Conservation (phyloP, 148 eudicot genomes). For the Diospyros kaki region DNA sequence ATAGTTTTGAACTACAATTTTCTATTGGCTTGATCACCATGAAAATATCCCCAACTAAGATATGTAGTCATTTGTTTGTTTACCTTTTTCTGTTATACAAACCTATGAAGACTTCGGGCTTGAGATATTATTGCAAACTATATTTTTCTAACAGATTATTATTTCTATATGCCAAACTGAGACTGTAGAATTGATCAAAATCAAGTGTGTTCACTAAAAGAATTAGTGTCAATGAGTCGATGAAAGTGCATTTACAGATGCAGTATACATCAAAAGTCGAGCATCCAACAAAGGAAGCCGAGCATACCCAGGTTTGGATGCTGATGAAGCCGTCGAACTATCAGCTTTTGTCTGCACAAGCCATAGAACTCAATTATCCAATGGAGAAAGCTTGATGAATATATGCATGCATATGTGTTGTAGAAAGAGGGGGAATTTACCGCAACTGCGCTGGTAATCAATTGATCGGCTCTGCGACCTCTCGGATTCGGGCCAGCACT, state of each 20-base stretch:
- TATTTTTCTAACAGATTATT: too few relatives aligned
- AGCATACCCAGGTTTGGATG: slow-evolving; percentile 57
- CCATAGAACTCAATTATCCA: slow-evolving; percentile 2
- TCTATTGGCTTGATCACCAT: neutral
- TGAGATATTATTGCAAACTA: too few relatives aligned
- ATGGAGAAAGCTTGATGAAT: neutral
- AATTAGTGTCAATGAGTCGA: too few relatives aligned
- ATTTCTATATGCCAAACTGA: too few relatives aligned
- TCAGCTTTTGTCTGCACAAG: slow-evolving; percentile 44
- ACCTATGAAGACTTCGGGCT: neutral
- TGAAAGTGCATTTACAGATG: too few relatives aligned
- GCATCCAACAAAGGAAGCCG: slow-evolving; percentile 4
- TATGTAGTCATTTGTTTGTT: neutral
- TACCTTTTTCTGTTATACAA: neutral
- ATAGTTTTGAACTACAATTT: neutral
- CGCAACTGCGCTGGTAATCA: slow-evolving; percentile 58
- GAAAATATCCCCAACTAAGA: neutral
- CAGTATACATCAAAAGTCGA: neutral
- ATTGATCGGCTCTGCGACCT: slow-evolving; percentile 26
- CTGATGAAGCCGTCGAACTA: slow-evolving; percentile 30
- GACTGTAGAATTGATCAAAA: too few relatives aligned
- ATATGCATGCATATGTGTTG: neutral
- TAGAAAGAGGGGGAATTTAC: slow-evolving; percentile 31
- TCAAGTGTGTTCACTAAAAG: too few relatives aligned
- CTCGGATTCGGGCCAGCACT: slow-evolving; percentile 21